Evolutionary conservation across 345 rosid species (phyloP).

Genomic region (Pistacia atlantica): DNA sequence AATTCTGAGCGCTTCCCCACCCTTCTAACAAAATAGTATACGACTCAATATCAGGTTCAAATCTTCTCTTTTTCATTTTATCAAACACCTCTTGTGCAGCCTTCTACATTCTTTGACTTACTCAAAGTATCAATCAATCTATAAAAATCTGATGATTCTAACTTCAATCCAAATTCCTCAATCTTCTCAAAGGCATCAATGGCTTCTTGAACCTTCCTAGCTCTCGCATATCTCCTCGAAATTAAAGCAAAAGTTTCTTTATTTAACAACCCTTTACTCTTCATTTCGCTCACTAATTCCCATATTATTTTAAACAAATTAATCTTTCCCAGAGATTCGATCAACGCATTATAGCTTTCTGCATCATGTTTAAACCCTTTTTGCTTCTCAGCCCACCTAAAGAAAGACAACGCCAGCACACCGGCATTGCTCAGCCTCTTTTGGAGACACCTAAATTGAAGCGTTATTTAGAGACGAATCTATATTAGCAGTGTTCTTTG

Average conservation of each 20-base stretch:
- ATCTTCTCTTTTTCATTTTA: conserved; percentile 66
- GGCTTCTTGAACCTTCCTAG: conserved; percentile 73
- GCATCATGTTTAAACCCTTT: conserved; percentile 45
- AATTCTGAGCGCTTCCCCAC: conserved; percentile 72
- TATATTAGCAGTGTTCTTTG: no score
- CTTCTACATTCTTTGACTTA: conserved; percentile 70
- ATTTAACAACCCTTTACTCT: conserved; percentile 50
- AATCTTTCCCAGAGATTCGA: conserved; percentile 77
- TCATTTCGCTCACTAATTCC: conserved; percentile 72
- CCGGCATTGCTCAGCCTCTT: conserved; percentile 83
- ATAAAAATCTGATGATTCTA: conserved; percentile 61
- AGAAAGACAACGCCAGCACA: conserved; percentile 63
- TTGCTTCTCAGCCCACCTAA: conserved; percentile 79
- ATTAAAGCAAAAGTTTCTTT: conserved; percentile 78
- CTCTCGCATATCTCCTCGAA: conserved; percentile 73
- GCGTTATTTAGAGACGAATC: no score
- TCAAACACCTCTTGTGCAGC: conserved; percentile 88
- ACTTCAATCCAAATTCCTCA: conserved; percentile 67
- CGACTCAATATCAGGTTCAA: conserved; percentile 67
- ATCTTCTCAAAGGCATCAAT: conserved; percentile 67
- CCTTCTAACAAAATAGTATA: conserved; percentile 82
- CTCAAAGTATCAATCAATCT: conserved; percentile 69
- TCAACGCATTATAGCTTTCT: conserved; percentile 66
- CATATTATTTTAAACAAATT: conserved; percentile 72
- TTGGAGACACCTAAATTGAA: not conserved